Percentiles rank a stretch among this genome's conserved stretches.
phyloP scores from a whole-genome alignment of 73 alveolate genomes.

The Breviolum minutum region DNA sequence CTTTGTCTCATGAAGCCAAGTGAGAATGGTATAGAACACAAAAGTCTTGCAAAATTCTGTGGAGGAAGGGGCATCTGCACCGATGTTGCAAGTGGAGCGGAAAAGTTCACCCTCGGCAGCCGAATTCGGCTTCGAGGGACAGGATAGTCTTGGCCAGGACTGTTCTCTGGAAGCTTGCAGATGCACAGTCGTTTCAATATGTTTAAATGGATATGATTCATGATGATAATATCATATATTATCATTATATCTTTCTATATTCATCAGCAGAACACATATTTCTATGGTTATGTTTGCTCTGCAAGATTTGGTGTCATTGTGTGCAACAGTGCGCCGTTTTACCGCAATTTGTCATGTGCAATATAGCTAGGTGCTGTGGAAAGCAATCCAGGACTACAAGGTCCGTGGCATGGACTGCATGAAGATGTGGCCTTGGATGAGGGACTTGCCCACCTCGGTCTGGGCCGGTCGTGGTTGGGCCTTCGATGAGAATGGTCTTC shows the following conservation, averaged over 20 bases:
- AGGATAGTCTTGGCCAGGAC: not conserved
- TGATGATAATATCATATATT: too few relatives aligned
- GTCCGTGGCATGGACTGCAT: conserved; percentile 1
- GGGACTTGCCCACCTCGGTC: not conserved
- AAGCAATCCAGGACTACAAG: not conserved
- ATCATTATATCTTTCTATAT: not conserved
- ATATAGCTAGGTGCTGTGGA: not conserved
- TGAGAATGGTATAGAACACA: not conserved
- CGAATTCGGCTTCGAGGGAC: not conserved
- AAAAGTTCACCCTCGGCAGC: not conserved
- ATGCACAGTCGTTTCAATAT: not conserved
- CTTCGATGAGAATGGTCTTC: conserved; percentile 8
- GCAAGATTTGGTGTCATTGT: not conserved
- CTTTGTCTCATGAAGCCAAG: not conserved
- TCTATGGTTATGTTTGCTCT: not conserved
- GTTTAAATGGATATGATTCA: not conserved
- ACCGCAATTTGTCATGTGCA: not conserved
- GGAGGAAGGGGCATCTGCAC: not conserved
- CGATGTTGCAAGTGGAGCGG: not conserved
- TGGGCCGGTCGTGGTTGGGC: conserved; percentile 57
- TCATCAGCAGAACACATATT: not conserved
- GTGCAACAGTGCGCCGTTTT: not conserved
- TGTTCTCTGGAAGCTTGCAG: not conserved
- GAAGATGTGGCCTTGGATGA: conserved; percentile 72
- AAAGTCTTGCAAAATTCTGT: not conserved